Percentiles rank a stretch among this genome's conserved stretches.
phyloP scores from a whole-genome alignment of 208 protist genomes.

The Porcisia hertigi region DNA sequence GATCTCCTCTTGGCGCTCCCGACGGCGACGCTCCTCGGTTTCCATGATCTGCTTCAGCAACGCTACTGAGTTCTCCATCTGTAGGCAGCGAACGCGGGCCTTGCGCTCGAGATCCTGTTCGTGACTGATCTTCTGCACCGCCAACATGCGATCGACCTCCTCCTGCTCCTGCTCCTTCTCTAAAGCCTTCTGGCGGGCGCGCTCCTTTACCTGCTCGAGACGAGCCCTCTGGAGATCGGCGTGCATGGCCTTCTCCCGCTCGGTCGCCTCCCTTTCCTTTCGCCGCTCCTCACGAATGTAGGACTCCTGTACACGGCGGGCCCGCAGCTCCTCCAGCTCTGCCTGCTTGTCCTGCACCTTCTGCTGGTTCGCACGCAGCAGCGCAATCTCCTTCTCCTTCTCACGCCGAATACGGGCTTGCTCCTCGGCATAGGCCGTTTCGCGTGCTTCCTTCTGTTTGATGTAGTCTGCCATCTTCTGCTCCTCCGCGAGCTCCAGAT shows the following conservation, averaged over 20 bases:
- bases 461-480: constrained; percentile 89
- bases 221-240: constrained; percentile 75
- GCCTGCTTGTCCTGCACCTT: constrained; percentile 91
- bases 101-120: constrained; percentile 76
- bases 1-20: constrained; percentile 85
- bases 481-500: constrained; percentile 87
- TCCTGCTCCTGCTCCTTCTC: constrained; percentile 69
- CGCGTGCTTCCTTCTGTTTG: constrained; percentile 78
- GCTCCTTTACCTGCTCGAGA: constrained; percentile 85
- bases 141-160: constrained; percentile 87
- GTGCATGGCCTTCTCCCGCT: constrained; percentile 61
- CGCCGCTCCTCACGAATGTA: constrained; percentile 75
- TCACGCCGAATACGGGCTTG: constrained; percentile 79
- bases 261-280: constrained; percentile 81
- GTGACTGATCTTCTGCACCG: constrained; percentile 78
- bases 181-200: constrained; percentile 56
- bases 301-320: constrained; percentile 86
- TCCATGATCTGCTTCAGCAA: constrained; percentile 92
- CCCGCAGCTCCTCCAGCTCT: constrained; percentile 92
- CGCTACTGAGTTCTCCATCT: constrained; percentile 83
- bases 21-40: constrained; percentile 85
- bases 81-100: constrained; percentile 52
- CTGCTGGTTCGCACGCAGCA: constrained; percentile 88
- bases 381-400: constrained; percentile 91
- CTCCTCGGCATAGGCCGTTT: constrained; percentile 87